Conservation (phyloP, 108 stramenopile genomes). For the Fragilariopsis cylindrus region DNA sequence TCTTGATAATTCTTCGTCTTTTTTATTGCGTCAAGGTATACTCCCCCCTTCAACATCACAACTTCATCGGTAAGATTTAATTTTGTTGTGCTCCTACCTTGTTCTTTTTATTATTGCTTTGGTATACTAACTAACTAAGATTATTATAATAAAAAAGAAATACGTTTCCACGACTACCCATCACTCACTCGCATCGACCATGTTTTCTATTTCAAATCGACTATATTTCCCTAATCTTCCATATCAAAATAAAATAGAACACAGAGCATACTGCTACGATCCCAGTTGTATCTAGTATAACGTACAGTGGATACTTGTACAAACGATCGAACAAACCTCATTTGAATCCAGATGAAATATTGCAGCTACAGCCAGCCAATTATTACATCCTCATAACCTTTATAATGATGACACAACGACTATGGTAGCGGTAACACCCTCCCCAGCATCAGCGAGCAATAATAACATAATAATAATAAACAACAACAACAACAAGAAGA, state of each 20-base stretch:
- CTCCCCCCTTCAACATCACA: background rate
- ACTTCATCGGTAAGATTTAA: background rate
- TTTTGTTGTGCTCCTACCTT: background rate
- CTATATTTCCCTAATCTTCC: background rate
- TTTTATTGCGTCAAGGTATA: constrained; percentile 2
- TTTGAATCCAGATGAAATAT: background rate
- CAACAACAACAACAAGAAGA: background rate
- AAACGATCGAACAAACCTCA: constrained; percentile 47
- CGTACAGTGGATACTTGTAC: constrained; percentile 40
- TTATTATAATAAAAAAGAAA: too few relatives aligned
- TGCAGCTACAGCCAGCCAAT: constrained; percentile 8
- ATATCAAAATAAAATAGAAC: background rate
- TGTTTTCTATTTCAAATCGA: too few relatives aligned
- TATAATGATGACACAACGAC: background rate
- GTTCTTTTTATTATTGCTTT: background rate
- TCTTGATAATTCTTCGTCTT: background rate
- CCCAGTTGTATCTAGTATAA: constrained; percentile 19
- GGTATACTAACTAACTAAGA: background rate
- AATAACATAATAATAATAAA: background rate
- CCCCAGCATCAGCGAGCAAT: background rate
- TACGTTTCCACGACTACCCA: too few relatives aligned
- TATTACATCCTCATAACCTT: background rate
- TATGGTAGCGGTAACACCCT: background rate
- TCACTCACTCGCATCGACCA: too few relatives aligned
- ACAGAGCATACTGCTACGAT: background rate